Conservation (phyloP, 441 rosid species). For the Macaranga tanarius region DNA sequence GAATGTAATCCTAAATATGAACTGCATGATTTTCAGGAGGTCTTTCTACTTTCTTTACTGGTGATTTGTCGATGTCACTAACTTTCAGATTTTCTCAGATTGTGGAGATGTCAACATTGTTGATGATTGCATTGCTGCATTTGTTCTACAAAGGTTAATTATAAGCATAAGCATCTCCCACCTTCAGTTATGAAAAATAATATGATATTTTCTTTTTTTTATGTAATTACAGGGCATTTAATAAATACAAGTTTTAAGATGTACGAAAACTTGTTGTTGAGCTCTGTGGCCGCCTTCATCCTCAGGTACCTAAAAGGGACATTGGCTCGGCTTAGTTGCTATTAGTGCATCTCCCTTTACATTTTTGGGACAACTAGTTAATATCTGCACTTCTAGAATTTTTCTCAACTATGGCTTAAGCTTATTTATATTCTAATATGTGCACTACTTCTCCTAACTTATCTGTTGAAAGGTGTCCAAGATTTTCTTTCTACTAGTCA, state of each 20-base stretch:
- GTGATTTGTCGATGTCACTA: slow-evolving; percentile 14
- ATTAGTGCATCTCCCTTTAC: slow-evolving; percentile 19
- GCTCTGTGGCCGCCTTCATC: slow-evolving; percentile 91
- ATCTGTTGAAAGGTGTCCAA: not conserved
- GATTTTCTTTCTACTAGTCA: not conserved
- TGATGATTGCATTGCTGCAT: slow-evolving; percentile 60
- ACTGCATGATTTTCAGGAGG: slow-evolving; percentile 10
- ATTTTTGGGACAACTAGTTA: slow-evolving; percentile 7
- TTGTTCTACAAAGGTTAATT: slow-evolving; percentile 70
- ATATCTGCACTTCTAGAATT: slow-evolving; percentile 10
- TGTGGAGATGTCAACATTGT: slow-evolving; percentile 37
- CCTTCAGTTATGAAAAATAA: slow-evolving; percentile 23
- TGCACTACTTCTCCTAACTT: not conserved
- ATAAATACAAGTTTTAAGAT: slow-evolving; percentile 72
- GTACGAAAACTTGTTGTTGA: slow-evolving; percentile 89
- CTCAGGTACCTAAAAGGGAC: slow-evolving; percentile 43
- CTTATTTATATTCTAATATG: not conserved
- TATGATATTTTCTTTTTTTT: slow-evolving; percentile 25
- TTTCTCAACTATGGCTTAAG: not conserved
- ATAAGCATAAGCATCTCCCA: slow-evolving; percentile 22
- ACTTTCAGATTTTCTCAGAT: slow-evolving; percentile 40
- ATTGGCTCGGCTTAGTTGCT: slow-evolving; percentile 16
- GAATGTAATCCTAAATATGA: not conserved
- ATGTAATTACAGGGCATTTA: slow-evolving; percentile 61
- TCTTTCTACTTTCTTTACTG: not conserved